Evolutionary conservation across 2,329 filamentous ascomycete species (phyloP), one percentile per base, ranked within the genome.

Genomic region (Phialemonium atrogriseum): DNA sequence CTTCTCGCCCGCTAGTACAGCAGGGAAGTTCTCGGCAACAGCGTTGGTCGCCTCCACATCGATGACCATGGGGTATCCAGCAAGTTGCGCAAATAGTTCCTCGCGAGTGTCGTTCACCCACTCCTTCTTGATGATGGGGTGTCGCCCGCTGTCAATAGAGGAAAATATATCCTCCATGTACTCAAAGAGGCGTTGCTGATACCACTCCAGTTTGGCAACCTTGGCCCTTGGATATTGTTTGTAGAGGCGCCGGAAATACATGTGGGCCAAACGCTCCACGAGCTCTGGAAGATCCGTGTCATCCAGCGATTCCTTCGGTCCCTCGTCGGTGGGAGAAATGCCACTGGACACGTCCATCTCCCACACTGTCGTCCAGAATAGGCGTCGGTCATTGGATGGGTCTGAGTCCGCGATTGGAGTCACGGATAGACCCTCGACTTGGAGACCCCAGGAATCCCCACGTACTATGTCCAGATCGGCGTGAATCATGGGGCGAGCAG

Each of bases 301-400:
- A 14, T n/a, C n/a, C n/a, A n/a, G n/a, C n/a, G n/a, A n/a, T n/a
- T n/a, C n/a, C n/a, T n/a, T n/a, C n/a, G n/a, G n/a, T n/a, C n/a
- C n/a, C n/a, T n/a, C n/a, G n/a, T 28, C 27, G 13, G 27, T 10
- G 16, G 27, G 18, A 17, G 27, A 14, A 9, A 14, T 17, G 16
- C 20, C 18, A 10, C 27, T 17, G 18, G 4, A 7, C 27, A 28
- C 20, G 27, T 14, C 27, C 15, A 28, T 14, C 5, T 28, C 27
- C 15, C 27, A 4, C 18, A 19, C 47, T 16, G n/a, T 33, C 35
- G n/a, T 46, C 40, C n/a, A 45, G n/a, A n/a, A n/a, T n/a, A n/a
- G n/a, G n/a, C n/a, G n/a, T n/a, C n/a, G n/a, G n/a, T n/a, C n/a
- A n/a, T n/a, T n/a, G n/a, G n/a, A n/a, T n/a, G n/a, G n/a, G n/a